A percentile compares a stretch with the other conserved stretches of the same genome.
phyloP scores from a whole-genome alignment of 2,329 filamentous ascomycete genomes.

The Colletotrichum sidae region DNA sequence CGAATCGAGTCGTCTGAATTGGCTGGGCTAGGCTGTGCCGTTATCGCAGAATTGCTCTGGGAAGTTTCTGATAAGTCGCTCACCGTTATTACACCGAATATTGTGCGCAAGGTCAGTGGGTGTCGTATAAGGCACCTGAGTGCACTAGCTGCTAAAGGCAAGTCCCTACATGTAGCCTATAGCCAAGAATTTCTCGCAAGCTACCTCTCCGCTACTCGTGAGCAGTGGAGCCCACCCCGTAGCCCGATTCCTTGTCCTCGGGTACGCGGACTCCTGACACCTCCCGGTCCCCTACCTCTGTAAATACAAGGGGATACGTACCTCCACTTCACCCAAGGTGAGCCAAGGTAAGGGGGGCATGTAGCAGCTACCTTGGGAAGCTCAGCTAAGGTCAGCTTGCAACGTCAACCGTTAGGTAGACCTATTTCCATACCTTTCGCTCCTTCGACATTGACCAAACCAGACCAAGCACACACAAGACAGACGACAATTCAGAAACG shows the following conservation, averaged over 20 bases:
- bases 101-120: constrained; percentile 15
- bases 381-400: constrained; percentile 31
- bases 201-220: too few species aligned
- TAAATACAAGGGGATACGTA: constrained; percentile 19
- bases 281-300: constrained; percentile 28
- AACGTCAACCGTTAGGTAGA: constrained; percentile 32
- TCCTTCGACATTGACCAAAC: neutral
- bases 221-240: too few species aligned
- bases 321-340: neutral
- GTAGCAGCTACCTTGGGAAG: too few species aligned
- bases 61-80: constrained; percentile 29
- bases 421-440: constrained; percentile 3
- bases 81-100: constrained; percentile 13
- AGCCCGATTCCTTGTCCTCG: neutral
- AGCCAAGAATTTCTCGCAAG: neutral
- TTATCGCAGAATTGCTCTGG: constrained; percentile 20
- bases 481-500: neutral
- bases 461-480: neutral
- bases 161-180: constrained; percentile 10
- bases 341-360: too few species aligned
- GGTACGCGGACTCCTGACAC: constrained; percentile 29
- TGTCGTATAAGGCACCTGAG: neutral
- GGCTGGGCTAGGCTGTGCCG: constrained; percentile 21
- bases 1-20: constrained; percentile 21
- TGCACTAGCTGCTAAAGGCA: constrained; percentile 14